Base-by-base conservation (phyloP, 169 alveolate species). In the Babesia ovata region DNA sequence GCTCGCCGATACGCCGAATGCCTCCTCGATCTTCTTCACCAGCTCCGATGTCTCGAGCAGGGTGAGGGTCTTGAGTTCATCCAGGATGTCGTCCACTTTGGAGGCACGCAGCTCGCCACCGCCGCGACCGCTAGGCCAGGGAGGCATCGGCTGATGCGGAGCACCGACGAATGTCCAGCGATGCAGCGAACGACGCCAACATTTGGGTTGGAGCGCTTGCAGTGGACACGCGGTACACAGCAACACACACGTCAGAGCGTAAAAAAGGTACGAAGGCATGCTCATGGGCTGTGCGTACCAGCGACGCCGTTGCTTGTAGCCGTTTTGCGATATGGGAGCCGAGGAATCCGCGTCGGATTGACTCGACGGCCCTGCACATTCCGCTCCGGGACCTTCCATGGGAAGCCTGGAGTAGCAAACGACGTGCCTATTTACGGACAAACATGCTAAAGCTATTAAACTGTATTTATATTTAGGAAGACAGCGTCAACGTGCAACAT, bases 11-110 rank as follows among this genome's bases (percentile, higher is more conserved):
- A 89, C 94, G 6, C 91, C 89, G 59, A 89, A 89, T 19, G 91
- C 75, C 58, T 85, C 73, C 82, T 89, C 94, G 24, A 89, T 89
- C 79, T 89, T 77, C 73, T 81, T 89, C 28, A 89, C 94, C 61
- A 89, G 58, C 67, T 89, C 94, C 24, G 93, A 83, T 19, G 94
- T 87, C 82, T 89, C 94, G 86, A 89, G 57, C 21, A 89, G 76
- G 8, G 92, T 86, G 56, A 89, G 73, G 24, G 61, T 60, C 77
- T 89, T 89, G 71, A 89, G 84, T 29, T 82, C 84, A 22, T 72
- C 91, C 28, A 88, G 63, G 26, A 88, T 88, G 45, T 75, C 76
- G 70, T 85, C 91, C 26, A 88, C 90, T 59, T 79, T 88, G 63
- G 70, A 73, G 26, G 85, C 76, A 7, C 65, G 63, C 42, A 67